Percentiles rank a stretch among this genome's conserved stretches.
Evolutionary conservation across 257 asterid genomes (phyloP).

Genomic region (Anisodus acutangulus): DNA sequence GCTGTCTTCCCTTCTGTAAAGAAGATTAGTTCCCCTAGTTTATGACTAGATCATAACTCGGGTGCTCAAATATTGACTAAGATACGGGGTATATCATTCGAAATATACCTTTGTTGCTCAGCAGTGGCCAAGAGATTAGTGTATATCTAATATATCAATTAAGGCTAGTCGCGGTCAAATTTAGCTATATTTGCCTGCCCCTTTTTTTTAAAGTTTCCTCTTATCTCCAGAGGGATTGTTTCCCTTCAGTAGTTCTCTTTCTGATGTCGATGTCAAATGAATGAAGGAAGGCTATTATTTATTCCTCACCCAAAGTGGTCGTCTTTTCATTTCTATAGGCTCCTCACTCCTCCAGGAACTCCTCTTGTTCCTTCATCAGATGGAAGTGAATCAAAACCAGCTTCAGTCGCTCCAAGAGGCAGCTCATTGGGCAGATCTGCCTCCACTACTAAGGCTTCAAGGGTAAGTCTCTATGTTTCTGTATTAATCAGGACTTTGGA

Average conservation of each 20-base stretch:
- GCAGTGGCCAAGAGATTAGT: background rate
- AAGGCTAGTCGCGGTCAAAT: slow-evolving; percentile 10
- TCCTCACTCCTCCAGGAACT: slow-evolving; percentile 99
- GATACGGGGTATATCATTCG: background rate
- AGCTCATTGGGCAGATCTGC: slow-evolving; percentile 67
- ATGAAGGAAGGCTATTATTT: background rate
- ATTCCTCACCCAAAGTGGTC: background rate
- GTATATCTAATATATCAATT: background rate
- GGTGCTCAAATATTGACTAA: slow-evolving; percentile 11
- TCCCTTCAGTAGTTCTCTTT: slow-evolving; percentile 7
- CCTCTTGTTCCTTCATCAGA: slow-evolving; percentile 81
- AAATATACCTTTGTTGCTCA: slow-evolving; percentile 13
- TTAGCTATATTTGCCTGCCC: background rate
- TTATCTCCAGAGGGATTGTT: background rate
- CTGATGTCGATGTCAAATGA: slow-evolving; percentile 18
- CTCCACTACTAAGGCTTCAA: slow-evolving; percentile 80
- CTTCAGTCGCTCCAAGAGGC: slow-evolving; percentile 64
- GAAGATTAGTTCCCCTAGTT: background rate
- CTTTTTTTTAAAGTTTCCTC: background rate
- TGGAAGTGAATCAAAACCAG: slow-evolving; percentile 64
- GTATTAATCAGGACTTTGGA: background rate
- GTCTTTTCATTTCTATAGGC: slow-evolving; percentile 58
- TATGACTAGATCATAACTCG: background rate
- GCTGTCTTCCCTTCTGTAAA: slow-evolving; percentile 21
- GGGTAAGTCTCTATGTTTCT: slow-evolving; percentile 59